A percentile compares a stretch with the other conserved stretches of the same genome.
phyloP scores from a whole-genome alignment of 768 basidiomycete genomes.

The Hygrocybe punicea region DNA sequence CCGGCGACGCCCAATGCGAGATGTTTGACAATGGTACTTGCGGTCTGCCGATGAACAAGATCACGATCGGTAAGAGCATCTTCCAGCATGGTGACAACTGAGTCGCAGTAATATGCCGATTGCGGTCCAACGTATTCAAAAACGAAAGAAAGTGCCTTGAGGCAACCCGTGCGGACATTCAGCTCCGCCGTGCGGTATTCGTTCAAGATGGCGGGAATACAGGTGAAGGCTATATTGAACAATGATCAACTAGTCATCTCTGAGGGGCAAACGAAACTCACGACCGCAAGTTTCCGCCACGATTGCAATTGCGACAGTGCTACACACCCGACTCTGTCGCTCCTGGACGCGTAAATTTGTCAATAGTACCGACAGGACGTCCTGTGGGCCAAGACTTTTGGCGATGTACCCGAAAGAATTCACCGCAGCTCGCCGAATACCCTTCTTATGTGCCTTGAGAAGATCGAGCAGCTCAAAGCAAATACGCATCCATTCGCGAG shows the following conservation, averaged over 20 bases:
- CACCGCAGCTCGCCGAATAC: slow-evolving; percentile 96
- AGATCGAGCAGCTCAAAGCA: slow-evolving; percentile 97
- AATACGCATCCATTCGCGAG: slow-evolving; percentile 99
- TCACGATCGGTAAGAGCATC: slow-evolving; percentile 98
- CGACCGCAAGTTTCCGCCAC: slow-evolving; percentile 90
- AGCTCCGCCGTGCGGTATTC: slow-evolving; percentile 98
- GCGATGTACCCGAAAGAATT: slow-evolving; percentile 99
- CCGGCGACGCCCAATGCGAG: slow-evolving; percentile 95
- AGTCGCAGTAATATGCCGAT: slow-evolving; percentile 95
- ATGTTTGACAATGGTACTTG: slow-evolving; percentile 97
- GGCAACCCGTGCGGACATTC: slow-evolving; percentile 97
- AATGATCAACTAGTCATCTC: slow-evolving; percentile 6
- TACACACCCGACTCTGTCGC: slow-evolving; percentile 97
- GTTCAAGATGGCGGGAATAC: slow-evolving; percentile 97
- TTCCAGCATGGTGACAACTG: slow-evolving; percentile 96
- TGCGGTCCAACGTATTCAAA: slow-evolving; percentile 98
- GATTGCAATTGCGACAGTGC: slow-evolving; percentile 96
- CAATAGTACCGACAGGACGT: slow-evolving; percentile 90
- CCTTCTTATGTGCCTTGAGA: slow-evolving; percentile 98
- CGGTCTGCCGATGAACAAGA: slow-evolving; percentile 96
- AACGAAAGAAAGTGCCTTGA: slow-evolving; percentile 97
- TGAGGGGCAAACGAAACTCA: slow-evolving; percentile 31
- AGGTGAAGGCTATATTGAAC: slow-evolving; percentile 73
- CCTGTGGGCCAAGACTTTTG: slow-evolving; percentile 98
- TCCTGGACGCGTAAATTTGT: slow-evolving; percentile 98